These are phyloP conservation scores for Gynandropsis gynandra DNA, from an alignment of 345 rosid genomes.

Conservation along the genomic window DNA sequence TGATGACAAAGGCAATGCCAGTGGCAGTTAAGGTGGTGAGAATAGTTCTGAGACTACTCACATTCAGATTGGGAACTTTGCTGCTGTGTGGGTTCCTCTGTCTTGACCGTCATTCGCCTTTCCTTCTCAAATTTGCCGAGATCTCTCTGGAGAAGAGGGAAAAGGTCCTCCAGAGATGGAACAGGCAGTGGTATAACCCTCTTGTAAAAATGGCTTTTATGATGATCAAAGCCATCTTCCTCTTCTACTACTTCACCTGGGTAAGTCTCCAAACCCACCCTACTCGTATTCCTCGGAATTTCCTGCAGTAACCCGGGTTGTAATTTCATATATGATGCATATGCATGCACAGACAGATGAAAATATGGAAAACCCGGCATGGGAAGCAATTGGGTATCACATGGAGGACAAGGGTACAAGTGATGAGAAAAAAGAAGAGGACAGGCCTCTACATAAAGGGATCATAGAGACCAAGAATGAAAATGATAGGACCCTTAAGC, in stretches of 20 bases:
- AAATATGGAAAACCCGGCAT: constrained; percentile 41
- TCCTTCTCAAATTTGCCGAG: constrained; percentile 59
- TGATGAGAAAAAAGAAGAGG: constrained; percentile 20
- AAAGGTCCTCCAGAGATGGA: constrained; percentile 49
- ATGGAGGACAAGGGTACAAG: constrained; percentile 27
- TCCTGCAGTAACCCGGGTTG: neutral
- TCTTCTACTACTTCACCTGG: constrained; percentile 49
- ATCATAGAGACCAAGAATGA: constrained; percentile 41
- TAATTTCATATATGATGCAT: neutral
- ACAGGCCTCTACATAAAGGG: constrained; percentile 51
- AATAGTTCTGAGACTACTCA: constrained; percentile 40
- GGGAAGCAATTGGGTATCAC: constrained; percentile 66
- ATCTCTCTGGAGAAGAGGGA: constrained; percentile 53
- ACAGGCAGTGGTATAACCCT: constrained; percentile 32
- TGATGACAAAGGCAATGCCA: constrained; percentile 39
- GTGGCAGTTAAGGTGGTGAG: constrained; percentile 33
- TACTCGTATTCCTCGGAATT: neutral
- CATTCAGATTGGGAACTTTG: constrained; percentile 60
- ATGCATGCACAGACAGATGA: constrained; percentile 40
- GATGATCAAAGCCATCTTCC: constrained; percentile 45
- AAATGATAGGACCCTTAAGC: constrained; percentile 35
- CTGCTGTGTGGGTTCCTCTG: constrained; percentile 56
- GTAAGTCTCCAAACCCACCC: constrained; percentile 27
- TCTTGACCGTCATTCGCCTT: constrained; percentile 52
- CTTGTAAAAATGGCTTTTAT: constrained; percentile 47